phyloP scores from a whole-genome alignment of 768 basidiomycete species.

The Lentinula sp. region DNA sequence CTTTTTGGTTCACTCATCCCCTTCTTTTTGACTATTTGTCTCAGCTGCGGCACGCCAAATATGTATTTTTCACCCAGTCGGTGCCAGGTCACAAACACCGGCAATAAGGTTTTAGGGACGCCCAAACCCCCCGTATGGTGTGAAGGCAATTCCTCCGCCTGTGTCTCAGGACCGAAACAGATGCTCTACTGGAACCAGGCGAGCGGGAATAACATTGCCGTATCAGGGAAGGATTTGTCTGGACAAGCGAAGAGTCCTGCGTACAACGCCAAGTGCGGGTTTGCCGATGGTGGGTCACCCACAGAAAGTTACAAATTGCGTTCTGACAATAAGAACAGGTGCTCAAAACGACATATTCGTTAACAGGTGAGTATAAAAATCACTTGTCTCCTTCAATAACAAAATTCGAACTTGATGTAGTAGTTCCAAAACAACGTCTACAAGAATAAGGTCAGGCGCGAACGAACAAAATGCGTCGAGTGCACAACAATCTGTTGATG shows the following conservation, averaged over 20 bases:
- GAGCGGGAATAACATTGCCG: constrained; percentile 42
- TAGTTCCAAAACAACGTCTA: neutral
- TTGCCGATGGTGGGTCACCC: constrained; percentile 26
- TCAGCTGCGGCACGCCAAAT: constrained; percentile 47
- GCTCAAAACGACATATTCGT: constrained; percentile 37
- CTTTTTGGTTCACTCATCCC: too few species aligned
- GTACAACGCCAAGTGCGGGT: constrained; percentile 45
- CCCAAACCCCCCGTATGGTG: constrained; percentile 48
- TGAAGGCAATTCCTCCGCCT: constrained; percentile 36
- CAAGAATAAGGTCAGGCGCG: neutral
- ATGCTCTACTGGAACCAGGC: constrained; percentile 50
- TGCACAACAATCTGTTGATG: neutral
- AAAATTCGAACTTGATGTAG: neutral
- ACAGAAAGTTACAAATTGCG: too few species aligned
- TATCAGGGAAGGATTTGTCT: constrained; percentile 24
- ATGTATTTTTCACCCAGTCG: constrained; percentile 42
- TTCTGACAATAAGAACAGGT: constrained; percentile 16
- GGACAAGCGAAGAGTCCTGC: constrained; percentile 37
- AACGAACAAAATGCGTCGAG: neutral
- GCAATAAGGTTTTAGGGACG: constrained; percentile 30
- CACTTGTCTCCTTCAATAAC: neutral
- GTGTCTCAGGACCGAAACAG: constrained; percentile 46
- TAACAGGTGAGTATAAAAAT: neutral
- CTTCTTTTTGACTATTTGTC: neutral
- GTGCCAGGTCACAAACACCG: constrained; percentile 40